A percentile compares a stretch with the other conserved stretches of the same genome.
Evolutionary conservation across 768 basidiomycete species (phyloP).

Genomic region (Suillus luteus): DNA sequence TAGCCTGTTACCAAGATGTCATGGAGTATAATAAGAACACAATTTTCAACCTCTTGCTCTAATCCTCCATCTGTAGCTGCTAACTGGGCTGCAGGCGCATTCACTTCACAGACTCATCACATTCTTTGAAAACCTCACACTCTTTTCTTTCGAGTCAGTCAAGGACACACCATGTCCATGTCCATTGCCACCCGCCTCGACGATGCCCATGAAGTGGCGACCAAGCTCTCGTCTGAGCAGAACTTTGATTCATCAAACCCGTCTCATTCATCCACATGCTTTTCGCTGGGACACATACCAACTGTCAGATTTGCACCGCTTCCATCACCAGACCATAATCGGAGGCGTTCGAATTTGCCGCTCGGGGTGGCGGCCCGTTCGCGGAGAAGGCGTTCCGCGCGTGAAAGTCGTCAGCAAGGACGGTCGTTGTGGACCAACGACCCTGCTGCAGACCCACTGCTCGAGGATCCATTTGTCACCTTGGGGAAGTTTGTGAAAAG

Average conservation of each 20-base stretch:
- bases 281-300: slow-evolving; percentile 18
- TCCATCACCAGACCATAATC: slow-evolving; percentile 51
- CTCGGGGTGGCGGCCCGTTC: slow-evolving; percentile 53
- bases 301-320: slow-evolving; percentile 63
- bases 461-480: slow-evolving; percentile 50
- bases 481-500: slow-evolving; percentile 56
- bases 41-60: not conserved
- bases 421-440: slow-evolving; percentile 25
- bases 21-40: not conserved
- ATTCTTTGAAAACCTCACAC: not conserved
- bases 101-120: not conserved
- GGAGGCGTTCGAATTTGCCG: slow-evolving; percentile 49
- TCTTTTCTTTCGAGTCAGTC: not conserved
- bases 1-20: not conserved
- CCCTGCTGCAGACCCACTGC: slow-evolving; percentile 29
- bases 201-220: slow-evolving; percentile 21
- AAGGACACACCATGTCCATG: slow-evolving; percentile 3
- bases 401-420: slow-evolving; percentile 21
- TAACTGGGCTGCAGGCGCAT: not conserved
- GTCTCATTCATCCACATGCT: slow-evolving; percentile 21
- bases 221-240: slow-evolving; percentile 17
- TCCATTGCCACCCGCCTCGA: slow-evolving; percentile 12
- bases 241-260: slow-evolving; percentile 14
- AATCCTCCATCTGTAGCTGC: not conserved
- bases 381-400: slow-evolving; percentile 27